Conservation (phyloP, 2,329 filamentous ascomycete species). For the Elsinoe batatas region DNA sequence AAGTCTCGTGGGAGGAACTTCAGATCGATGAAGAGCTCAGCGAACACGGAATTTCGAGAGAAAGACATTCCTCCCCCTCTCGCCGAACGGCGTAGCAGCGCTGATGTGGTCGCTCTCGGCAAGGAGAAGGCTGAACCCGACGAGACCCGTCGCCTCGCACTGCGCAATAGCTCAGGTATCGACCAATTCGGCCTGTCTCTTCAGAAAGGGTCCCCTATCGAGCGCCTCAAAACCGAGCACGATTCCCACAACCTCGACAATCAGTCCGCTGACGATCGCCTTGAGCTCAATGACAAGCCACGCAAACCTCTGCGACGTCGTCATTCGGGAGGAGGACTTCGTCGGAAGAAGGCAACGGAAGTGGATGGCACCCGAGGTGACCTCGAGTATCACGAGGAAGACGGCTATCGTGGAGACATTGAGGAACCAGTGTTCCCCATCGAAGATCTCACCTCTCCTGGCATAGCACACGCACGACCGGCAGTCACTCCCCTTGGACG, state of each 20-base stretch:
- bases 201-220: neutral
- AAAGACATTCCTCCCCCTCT: slow-evolving; percentile 16
- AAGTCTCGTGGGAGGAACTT: slow-evolving; percentile 57
- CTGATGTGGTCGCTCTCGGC: slow-evolving; percentile 26
- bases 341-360: slow-evolving; percentile 54
- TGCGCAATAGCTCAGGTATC: slow-evolving; percentile 24
- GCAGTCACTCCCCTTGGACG: neutral
- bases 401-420: slow-evolving; percentile 71
- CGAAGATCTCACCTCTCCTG: slow-evolving; percentile 40
- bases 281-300: neutral
- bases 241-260: neutral
- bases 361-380: slow-evolving; percentile 59
- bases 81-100: slow-evolving; percentile 29
- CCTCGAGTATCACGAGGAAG: slow-evolving; percentile 83
- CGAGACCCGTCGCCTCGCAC: slow-evolving; percentile 33
- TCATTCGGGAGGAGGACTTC: slow-evolving; percentile 78
- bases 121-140: slow-evolving; percentile 23
- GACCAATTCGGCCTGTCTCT: neutral
- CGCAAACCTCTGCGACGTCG: slow-evolving; percentile 45
- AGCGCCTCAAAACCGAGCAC: neutral
- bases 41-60: neutral
- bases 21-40: slow-evolving; percentile 39
- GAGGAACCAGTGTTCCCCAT: slow-evolving; percentile 61
- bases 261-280: slow-evolving; percentile 8
- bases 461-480: slow-evolving; percentile 13